Base-by-base conservation (phyloP, 2,329 filamentous ascomycete genomes). In the Calonectria fujianensis region DNA sequence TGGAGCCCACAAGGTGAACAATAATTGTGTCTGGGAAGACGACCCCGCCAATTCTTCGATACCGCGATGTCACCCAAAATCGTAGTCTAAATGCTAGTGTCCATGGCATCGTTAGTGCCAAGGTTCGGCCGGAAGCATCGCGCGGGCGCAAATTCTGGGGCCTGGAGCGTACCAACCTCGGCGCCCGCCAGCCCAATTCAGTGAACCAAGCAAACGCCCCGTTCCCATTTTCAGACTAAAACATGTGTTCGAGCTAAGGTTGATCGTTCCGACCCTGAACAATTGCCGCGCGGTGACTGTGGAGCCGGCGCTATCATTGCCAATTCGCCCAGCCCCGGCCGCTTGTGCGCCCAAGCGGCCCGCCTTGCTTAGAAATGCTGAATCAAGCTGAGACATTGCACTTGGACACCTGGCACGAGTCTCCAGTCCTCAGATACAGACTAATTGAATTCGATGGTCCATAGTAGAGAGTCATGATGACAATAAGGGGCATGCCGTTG, bases 311-410 rank as follows among this genome's bases (percentile, higher is more conserved):
- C n/a, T 48, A 24, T 48, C 45, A 48, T 24, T 24, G 45, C 45
- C 45, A 48, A 48, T 48, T 48, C 45, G 45, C n/a, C 45, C 13
- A 48, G 45, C 45, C n/a, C 45, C 20, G 45, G 24, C 45, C 45
- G n/a, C 45, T 24, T 48, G 41, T 48, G 45, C 45, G 45, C 45
- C 45, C 20, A 48, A 10, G 41, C 45, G 45, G 45, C 45, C 45
- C 45, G 45, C n/a, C 45, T 48, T 48, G 45, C 45, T 48, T 48
- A 48, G 45, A 48, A 48, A 48, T 48, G 45, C 45, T 48, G 41
- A 48, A 48, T 48, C 20, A 20, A 48, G 20, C 41, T 10, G n/a
- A 48, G 45, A 48, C 45, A 24, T 24, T 24, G n/a, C 20, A 48
- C 45, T 24, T 48, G 9, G n/a, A 48, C 45, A 48, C 9, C 45